A percentile compares a stretch with the other conserved stretches of the same genome.
Evolutionary conservation across 2,329 filamentous ascomycete species (phyloP).

Genomic region (Ophiostoma angusticollis): DNA sequence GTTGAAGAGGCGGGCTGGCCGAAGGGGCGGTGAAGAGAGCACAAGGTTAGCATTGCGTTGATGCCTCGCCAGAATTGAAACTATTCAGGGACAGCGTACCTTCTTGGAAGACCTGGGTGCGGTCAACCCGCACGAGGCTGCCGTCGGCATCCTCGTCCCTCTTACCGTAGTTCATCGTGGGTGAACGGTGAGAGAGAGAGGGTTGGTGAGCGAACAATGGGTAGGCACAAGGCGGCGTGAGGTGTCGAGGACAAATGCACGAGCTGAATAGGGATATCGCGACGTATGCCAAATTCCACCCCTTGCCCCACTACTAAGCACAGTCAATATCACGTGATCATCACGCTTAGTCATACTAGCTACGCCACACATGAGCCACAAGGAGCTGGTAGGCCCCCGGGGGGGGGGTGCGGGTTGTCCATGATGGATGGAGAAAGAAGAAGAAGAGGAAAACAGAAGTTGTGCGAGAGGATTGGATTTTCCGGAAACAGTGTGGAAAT

Average conservation of each 20-base stretch:
- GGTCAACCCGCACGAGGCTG: constrained; percentile 91
- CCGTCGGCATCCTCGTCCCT: constrained; percentile 97
- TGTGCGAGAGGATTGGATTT: too few species aligned
- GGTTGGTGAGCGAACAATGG: background rate
- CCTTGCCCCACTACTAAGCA: constrained; percentile 12
- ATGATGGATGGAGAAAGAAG: too few species aligned
- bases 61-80: constrained; percentile 2
- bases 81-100: constrained; percentile 38
- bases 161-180: constrained; percentile 90
- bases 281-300: constrained; percentile 14
- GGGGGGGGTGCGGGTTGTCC: too few species aligned
- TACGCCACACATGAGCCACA: background rate
- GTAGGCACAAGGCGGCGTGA: constrained; percentile 1
- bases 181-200: constrained; percentile 16
- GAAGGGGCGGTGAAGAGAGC: background rate
- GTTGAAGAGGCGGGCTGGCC: constrained; percentile 87
- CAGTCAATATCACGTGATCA: constrained; percentile 5
- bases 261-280: constrained; percentile 13
- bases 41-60: background rate
- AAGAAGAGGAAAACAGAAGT: too few species aligned
- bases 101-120: constrained; percentile 97
- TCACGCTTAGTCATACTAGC: too few species aligned
- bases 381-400: too few species aligned
- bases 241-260: constrained; percentile 5
- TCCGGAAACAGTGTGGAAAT: too few species aligned